Evolutionary conservation across 306 rosid genomes (phyloP), one percentile per base, ranked within the genome.

Genomic region (Abrus precatorius): DNA sequence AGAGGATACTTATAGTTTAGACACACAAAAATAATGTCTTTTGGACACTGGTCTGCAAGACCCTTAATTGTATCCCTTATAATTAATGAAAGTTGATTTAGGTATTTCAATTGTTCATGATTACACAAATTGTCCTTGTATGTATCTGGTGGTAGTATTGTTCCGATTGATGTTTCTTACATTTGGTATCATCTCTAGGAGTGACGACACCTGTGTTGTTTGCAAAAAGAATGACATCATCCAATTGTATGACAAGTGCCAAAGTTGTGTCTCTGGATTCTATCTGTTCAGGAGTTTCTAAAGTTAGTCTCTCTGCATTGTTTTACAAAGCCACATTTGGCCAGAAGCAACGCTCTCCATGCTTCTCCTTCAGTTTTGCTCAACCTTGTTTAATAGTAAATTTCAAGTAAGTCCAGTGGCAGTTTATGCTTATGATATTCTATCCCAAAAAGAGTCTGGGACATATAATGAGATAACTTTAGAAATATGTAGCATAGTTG

Each of bases 381-480:
- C 90, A 84, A 9, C 94, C 90, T 66, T 77, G 79, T 9, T 77
- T 84, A 32, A 67, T 72, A 57, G 64, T 80, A 72, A 75, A 81
- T 69, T 88, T 81, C 88, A 86, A 84, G 98, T 91, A 85, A 89
- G 97, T 88, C 2, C 49, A 43, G 57, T 32, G 5, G 38, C 2
- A 28, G 57, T 77, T 75, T 75, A 27, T 49, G 72, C 27, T 49
- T 62, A 78, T 54, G 40, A n/a, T 41, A 8, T 20, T 83, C 9
- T 27, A 66, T 64, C 20, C 56, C 54, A 55, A 43, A 13, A 20
- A 41, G 27, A 32, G 69, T 67, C 34, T 68, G 32, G 36, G 28
- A 13, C 14, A 62, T 43, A 34, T 53, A 36, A n/a, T 50, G 34
- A 34, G 40, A 70, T 63, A 28, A 48, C 34, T 57, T 27, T 47